Percentiles rank a stretch among this genome's conserved stretches.
Evolutionary conservation across 2,329 filamentous ascomycete genomes (phyloP).

Genomic region (Cephalotrichum gorgonifer): DNA sequence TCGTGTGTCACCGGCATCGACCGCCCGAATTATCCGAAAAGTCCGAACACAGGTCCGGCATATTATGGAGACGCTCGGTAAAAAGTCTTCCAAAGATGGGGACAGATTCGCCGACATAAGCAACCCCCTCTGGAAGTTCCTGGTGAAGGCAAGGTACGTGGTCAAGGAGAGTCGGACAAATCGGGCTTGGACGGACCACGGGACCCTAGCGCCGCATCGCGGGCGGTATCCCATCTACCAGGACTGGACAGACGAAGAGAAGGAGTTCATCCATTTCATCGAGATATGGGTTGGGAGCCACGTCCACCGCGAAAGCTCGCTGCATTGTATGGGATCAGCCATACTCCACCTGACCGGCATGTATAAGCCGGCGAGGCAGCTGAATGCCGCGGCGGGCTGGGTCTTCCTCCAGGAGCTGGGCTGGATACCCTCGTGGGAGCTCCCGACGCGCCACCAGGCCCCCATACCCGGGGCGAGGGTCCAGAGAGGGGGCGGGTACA

Average conservation of each 20-base stretch:
- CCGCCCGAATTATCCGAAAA: conserved; percentile 18
- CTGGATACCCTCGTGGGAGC: conserved; percentile 60
- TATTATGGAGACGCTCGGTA: neutral
- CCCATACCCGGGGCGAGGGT: conserved; percentile 36
- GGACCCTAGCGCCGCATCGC: conserved; percentile 24
- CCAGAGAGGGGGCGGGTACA: conserved; percentile 29
- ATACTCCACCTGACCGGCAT: conserved; percentile 51
- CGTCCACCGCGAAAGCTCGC: conserved; percentile 34
- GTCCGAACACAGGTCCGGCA: conserved; percentile 20
- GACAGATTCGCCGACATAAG: neutral
- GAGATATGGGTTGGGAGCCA: conserved; percentile 53
- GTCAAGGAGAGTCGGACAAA: conserved; percentile 40
- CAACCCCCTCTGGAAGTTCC: conserved; percentile 30
- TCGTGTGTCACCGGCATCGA: conserved; percentile 35
- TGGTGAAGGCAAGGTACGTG: conserved; percentile 33
- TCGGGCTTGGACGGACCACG: conserved; percentile 38
- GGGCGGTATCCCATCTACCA: neutral
- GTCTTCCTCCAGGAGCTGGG: conserved; percentile 69
- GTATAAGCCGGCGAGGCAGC: conserved; percentile 40
- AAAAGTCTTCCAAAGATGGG: neutral
- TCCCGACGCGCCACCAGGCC: conserved; percentile 50
- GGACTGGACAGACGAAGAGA: conserved; percentile 37
- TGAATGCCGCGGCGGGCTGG: conserved; percentile 40
- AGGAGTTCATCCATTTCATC: conserved; percentile 55
- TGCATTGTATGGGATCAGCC: conserved; percentile 52